Evolutionary conservation across 75 land plant genomes (phyloP).

Genomic region (Picea glauca): DNA sequence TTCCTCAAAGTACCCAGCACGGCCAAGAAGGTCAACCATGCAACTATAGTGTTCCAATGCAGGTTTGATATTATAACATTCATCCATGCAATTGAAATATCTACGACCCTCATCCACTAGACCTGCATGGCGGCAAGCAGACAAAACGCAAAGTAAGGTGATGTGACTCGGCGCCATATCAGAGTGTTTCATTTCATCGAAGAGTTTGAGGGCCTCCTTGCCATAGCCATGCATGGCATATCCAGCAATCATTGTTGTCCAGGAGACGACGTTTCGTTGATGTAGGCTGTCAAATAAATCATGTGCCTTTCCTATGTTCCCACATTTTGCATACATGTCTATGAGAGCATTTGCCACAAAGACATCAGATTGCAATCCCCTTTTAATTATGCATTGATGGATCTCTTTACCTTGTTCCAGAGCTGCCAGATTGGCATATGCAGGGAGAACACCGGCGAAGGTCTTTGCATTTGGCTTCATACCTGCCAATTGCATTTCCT

Average conservation of each 20-base stretch:
- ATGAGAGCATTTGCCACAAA: constrained; percentile 31
- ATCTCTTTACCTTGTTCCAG: constrained; percentile 18
- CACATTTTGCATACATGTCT: constrained; percentile 26
- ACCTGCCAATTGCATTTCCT: constrained; percentile 5
- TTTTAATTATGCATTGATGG: constrained; percentile 25
- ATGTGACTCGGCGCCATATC: constrained; percentile 19
- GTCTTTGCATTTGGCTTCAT: constrained; percentile 19
- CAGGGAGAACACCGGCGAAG: constrained; percentile 21
- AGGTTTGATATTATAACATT: not conserved
- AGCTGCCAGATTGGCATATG: constrained; percentile 13
- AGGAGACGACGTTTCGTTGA: constrained; percentile 25
- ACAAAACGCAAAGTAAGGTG: not conserved
- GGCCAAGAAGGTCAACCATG: not conserved
- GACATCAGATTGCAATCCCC: constrained; percentile 18
- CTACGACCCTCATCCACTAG: not conserved
- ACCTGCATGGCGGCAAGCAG: not conserved
- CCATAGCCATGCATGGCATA: constrained; percentile 25
- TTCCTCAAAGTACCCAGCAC: not conserved
- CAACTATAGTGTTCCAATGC: not conserved
- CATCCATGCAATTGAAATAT: not conserved
- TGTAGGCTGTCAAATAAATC: constrained; percentile 19
- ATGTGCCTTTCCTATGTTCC: constrained; percentile 11
- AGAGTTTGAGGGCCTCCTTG: constrained; percentile 19
- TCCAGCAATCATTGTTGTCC: constrained; percentile 42
- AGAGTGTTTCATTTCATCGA: constrained; percentile 28